Conservation (phyloP, 208 protist species). For the Leishmania amazonensis region DNA sequence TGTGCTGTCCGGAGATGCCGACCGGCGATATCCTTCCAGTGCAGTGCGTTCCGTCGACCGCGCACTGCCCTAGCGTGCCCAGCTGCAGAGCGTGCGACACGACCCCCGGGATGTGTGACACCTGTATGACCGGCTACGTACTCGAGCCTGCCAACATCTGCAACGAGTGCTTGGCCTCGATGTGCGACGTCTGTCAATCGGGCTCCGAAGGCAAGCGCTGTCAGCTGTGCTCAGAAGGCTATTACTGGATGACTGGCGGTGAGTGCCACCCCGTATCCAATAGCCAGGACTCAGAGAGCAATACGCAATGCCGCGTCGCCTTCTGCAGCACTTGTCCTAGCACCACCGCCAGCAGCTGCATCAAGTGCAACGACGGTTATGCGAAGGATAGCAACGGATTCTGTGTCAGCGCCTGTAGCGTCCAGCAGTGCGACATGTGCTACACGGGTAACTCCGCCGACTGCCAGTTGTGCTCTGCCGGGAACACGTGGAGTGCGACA, state of each 20-base stretch:
- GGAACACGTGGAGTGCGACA: not conserved
- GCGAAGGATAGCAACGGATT: not conserved
- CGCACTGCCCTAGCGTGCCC: not conserved
- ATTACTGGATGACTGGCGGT: not conserved
- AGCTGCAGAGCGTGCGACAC: conserved; percentile 7
- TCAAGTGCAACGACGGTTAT: conserved; percentile 5
- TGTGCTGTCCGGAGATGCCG: not conserved
- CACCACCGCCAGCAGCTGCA: not conserved
- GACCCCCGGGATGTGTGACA: not conserved
- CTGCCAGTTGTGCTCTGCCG: conserved; percentile 13
- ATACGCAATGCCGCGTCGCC: conserved; percentile 9
- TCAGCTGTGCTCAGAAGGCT: not conserved
- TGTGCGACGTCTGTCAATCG: not conserved
- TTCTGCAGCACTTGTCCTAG: conserved; percentile 11
- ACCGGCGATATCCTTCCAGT: not conserved
- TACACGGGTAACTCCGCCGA: conserved; percentile 8
- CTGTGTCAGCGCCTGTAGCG: not conserved
- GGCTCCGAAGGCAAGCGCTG: not conserved
- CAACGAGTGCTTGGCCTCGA: not conserved
- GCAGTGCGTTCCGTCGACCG: not conserved
- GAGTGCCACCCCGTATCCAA: not conserved
- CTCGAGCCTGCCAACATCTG: not conserved
- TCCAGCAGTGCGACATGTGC: conserved; percentile 14
- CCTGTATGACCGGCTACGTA: not conserved
- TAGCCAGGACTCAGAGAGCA: not conserved